Conservation (phyloP, 306 rosid species). For the Hippophae gyantsensis region DNA sequence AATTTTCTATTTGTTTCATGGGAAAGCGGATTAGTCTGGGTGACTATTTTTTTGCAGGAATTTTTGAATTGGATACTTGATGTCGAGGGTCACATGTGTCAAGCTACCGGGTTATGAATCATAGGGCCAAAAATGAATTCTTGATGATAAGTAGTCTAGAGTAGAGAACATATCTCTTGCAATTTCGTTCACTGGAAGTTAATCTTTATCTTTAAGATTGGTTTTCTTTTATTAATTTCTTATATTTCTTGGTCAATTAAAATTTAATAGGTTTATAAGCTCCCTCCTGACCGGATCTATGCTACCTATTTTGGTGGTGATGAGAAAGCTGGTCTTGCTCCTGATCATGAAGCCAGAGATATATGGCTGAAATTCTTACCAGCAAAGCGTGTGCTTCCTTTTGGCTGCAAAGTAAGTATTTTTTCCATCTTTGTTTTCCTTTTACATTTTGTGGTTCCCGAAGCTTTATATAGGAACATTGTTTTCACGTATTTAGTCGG, state of each 20-base stretch:
- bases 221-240: neutral
- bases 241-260: conserved; percentile 6
- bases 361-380: conserved; percentile 77
- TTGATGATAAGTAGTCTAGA: too few species aligned
- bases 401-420: conserved; percentile 72
- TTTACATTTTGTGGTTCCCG: neutral
- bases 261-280: conserved; percentile 56
- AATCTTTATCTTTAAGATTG: neutral
- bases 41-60: neutral
- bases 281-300: conserved; percentile 64
- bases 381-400: conserved; percentile 80
- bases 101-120: neutral
- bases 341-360: conserved; percentile 82
- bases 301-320: conserved; percentile 98
- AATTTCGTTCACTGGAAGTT: too few species aligned
- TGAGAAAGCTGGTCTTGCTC: conserved; percentile 69
- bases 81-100: neutral
- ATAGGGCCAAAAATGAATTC: too few species aligned
- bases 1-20: neutral
- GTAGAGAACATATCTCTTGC: too few species aligned
- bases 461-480: too few species aligned
- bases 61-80: too few species aligned
- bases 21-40: neutral
- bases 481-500: too few species aligned
- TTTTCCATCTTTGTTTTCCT: neutral